phyloP scores from a whole-genome alignment of 306 rosid genomes.

The Prunus fruticosa region DNA sequence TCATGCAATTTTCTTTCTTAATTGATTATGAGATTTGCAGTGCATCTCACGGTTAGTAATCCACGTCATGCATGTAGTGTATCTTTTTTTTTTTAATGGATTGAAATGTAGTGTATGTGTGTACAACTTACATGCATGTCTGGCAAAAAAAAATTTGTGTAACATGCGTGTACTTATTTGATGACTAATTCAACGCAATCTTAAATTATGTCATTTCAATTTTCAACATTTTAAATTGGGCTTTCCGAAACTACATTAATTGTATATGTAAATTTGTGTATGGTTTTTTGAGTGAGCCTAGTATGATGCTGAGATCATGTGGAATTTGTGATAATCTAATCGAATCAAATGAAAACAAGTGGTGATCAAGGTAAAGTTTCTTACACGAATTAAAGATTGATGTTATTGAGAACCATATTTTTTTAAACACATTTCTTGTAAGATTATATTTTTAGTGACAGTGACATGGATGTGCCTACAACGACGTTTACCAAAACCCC shows the following conservation, averaged over 20 bases:
- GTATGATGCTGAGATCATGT: neutral
- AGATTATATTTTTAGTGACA: neutral
- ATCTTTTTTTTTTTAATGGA: no score
- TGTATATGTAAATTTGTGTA: no score
- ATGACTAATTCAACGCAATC: neutral
- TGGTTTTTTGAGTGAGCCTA: neutral
- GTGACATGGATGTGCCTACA: neutral
- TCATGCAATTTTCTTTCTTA: neutral
- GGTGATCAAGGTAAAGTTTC: neutral
- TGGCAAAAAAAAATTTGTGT: no score
- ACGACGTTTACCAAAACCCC: neutral
- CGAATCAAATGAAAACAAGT: conserved; percentile 7
- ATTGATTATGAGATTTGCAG: neutral
- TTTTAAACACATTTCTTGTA: neutral
- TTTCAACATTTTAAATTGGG: neutral
- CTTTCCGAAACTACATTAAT: no score
- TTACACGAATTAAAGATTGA: neutral
- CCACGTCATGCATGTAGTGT: neutral
- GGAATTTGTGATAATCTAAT: neutral
- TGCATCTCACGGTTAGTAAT: neutral
- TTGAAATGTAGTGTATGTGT: no score
- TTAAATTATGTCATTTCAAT: no score
- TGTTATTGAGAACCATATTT: no score
- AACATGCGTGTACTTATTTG: neutral
- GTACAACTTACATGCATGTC: no score